Percentiles rank a stretch among this genome's conserved stretches.
phyloP scores from a whole-genome alignment of 2,329 filamentous ascomycete genomes.

The Orbilia brochopaga region DNA sequence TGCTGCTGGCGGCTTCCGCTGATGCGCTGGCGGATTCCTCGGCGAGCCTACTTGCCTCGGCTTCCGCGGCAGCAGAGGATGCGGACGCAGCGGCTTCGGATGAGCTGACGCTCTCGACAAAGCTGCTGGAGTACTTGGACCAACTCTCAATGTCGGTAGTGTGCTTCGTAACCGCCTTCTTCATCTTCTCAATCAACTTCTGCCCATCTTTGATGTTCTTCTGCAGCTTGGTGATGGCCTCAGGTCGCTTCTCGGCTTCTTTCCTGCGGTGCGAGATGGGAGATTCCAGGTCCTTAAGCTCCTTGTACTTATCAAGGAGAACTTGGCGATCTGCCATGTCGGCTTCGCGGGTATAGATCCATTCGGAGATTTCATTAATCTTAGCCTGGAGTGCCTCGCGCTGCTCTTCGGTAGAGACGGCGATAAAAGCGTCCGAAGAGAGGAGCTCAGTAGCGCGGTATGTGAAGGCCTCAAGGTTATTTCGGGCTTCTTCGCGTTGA shows the following conservation, averaged over 20 bases:
- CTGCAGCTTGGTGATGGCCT: conserved; percentile 70
- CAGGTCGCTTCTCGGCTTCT: conserved; percentile 74
- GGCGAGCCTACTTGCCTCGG: conserved; percentile 27
- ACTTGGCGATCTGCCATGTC: conserved; percentile 75
- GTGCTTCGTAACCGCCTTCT: conserved; percentile 60
- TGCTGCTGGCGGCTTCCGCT: no score
- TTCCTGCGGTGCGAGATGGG: conserved; percentile 77
- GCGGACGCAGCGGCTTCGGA: conserved; percentile 33
- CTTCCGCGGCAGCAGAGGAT: conserved; percentile 27
- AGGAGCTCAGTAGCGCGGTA: conserved; percentile 86
- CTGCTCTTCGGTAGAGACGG: conserved; percentile 72
- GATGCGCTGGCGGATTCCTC: conserved; percentile 22
- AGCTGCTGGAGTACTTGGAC: conserved; percentile 41
- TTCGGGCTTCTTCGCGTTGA: conserved; percentile 82
- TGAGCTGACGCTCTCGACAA: conserved; percentile 42
- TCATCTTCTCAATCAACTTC: conserved; percentile 67
- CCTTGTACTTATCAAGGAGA: conserved; percentile 76
- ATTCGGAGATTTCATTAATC: conserved; percentile 75
- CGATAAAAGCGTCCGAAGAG: conserved; percentile 75
- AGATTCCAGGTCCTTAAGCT: conserved; percentile 75
- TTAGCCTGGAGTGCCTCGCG: conserved; percentile 71
- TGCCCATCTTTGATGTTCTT: conserved; percentile 74
- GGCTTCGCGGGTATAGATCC: conserved; percentile 82
- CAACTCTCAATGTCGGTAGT: conserved; percentile 53
- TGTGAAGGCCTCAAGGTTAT: conserved; percentile 90